Percentiles rank a stretch among this genome's conserved stretches.
Evolutionary conservation across 345 rosid genomes (phyloP).

Genomic region (Aquilaria yunnanensis): DNA sequence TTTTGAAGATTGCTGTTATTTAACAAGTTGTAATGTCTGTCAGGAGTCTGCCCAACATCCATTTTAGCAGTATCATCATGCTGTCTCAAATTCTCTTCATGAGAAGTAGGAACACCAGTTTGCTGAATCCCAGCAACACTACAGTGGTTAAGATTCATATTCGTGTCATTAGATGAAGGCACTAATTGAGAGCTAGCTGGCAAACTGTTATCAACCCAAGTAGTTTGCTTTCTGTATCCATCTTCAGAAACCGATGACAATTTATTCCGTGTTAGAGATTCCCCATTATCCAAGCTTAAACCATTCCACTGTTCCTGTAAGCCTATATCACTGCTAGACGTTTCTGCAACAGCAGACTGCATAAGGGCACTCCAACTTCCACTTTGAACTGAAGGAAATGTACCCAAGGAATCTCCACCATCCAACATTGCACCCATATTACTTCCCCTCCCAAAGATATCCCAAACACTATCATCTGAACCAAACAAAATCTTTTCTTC

Average conservation of each 20-base stretch:
- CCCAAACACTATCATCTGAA: slow-evolving; percentile 84
- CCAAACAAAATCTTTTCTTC: slow-evolving; percentile 90
- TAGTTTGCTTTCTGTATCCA: slow-evolving; percentile 28
- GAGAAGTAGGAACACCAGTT: slow-evolving; percentile 24
- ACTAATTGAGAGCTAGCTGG: slow-evolving; percentile 24
- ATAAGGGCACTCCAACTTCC: slow-evolving; percentile 99
- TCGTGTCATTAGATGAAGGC: slow-evolving; percentile 18
- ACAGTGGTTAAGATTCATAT: slow-evolving; percentile 16
- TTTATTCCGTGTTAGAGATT: slow-evolving; percentile 25
- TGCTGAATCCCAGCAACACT: slow-evolving; percentile 25
- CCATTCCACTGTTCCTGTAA: slow-evolving; percentile 62
- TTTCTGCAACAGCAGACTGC: slow-evolving; percentile 97
- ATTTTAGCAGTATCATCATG: slow-evolving; percentile 36
- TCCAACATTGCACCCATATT: slow-evolving; percentile 39
- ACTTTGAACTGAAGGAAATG: slow-evolving; percentile 71
- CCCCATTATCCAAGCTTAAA: slow-evolving; percentile 22
- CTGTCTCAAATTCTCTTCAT: slow-evolving; percentile 33
- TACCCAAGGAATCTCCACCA: slow-evolving; percentile 35
- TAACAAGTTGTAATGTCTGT: slow-evolving; percentile 34
- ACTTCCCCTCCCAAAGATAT: slow-evolving; percentile 53
- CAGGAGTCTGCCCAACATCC: slow-evolving; percentile 27
- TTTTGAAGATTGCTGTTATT: slow-evolving; percentile 38
- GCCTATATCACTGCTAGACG: slow-evolving; percentile 49
- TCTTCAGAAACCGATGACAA: slow-evolving; percentile 19
- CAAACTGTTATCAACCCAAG: slow-evolving; percentile 31